Evolutionary conservation across 805 yeast species (phyloP).

Genomic region (Pichia californica): DNA sequence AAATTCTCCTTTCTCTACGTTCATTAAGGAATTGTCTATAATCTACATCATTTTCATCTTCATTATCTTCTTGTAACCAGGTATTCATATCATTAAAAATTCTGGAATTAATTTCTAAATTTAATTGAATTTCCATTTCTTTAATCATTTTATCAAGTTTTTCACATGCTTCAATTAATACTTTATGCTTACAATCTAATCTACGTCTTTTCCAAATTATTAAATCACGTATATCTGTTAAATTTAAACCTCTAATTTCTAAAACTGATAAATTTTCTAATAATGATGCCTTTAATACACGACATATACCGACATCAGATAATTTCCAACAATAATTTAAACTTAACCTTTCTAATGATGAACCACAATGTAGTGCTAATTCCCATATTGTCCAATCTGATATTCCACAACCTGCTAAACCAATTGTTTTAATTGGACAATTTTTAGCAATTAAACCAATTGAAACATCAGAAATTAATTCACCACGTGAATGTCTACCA

Average conservation of each 20-base stretch:
- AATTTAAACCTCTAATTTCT: slow-evolving; percentile 62
- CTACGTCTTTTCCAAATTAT: slow-evolving; percentile 61
- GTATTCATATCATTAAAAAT: slow-evolving; percentile 57
- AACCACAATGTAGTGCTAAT: slow-evolving; percentile 46
- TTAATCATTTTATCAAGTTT: slow-evolving; percentile 51
- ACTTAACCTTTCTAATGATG: slow-evolving; percentile 56
- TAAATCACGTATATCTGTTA: slow-evolving; percentile 56
- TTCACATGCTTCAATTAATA: slow-evolving; percentile 78
- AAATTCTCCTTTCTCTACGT: too few species aligned
- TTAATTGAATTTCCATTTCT: slow-evolving; percentile 54
- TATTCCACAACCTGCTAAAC: slow-evolving; percentile 82
- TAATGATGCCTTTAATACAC: slow-evolving; percentile 36
- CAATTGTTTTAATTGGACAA: slow-evolving; percentile 62
- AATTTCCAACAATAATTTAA: slow-evolving; percentile 59
- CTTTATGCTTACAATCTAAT: slow-evolving; percentile 31
- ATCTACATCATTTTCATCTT: slow-evolving; percentile 21
- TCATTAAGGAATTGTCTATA: too few species aligned
- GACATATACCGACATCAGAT: slow-evolving; percentile 26
- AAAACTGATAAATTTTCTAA: slow-evolving; percentile 61
- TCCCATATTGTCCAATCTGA: slow-evolving; percentile 80
- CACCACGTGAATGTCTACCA: slow-evolving; percentile 70
- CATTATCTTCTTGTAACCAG: slow-evolving; percentile 57
- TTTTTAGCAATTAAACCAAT: slow-evolving; percentile 49
- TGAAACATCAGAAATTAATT: slow-evolving; percentile 64
- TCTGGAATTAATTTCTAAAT: slow-evolving; percentile 45